A percentile compares a stretch with the other conserved stretches of the same genome.
phyloP scores from a whole-genome alignment of 2,329 filamentous ascomycete genomes.

The Exophiala aquamarina region DNA sequence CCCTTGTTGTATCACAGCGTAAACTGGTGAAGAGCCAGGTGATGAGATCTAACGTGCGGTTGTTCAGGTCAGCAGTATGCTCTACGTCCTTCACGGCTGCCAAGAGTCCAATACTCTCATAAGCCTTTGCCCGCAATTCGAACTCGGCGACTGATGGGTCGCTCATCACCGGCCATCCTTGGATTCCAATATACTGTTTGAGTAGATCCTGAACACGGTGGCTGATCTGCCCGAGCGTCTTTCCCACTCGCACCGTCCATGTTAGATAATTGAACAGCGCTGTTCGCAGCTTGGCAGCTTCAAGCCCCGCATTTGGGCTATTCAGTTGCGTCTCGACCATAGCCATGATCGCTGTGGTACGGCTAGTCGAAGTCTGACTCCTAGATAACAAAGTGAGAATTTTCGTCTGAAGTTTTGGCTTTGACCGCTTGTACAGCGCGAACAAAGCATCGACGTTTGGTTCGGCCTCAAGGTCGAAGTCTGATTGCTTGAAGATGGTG shows the following conservation, averaged over 20 bases:
- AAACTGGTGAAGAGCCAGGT: constrained; percentile 84
- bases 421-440: constrained; percentile 68
- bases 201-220: constrained; percentile 63
- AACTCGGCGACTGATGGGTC: constrained; percentile 61
- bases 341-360: constrained; percentile 65
- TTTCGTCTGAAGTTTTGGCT: constrained; percentile 72
- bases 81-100: constrained; percentile 57
- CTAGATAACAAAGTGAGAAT: constrained; percentile 75
- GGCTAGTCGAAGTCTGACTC: constrained; percentile 70
- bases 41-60: constrained; percentile 53
- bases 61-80: constrained; percentile 43
- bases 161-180: constrained; percentile 74
- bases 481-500: constrained; percentile 79
- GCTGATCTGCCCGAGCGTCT: constrained; percentile 65
- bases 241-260: constrained; percentile 77
- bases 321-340: constrained; percentile 68
- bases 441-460: constrained; percentile 67
- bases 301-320: constrained; percentile 59
- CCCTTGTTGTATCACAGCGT: constrained; percentile 69
- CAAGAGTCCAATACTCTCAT: constrained; percentile 85
- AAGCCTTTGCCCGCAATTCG: constrained; percentile 73
- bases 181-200: constrained; percentile 70
- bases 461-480: constrained; percentile 66
- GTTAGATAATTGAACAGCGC: constrained; percentile 84
- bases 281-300: constrained; percentile 75